Evolutionary conservation across 805 yeast genomes (phyloP), one percentile per base, ranked within the genome.

Genomic region (Candida adriatica): DNA sequence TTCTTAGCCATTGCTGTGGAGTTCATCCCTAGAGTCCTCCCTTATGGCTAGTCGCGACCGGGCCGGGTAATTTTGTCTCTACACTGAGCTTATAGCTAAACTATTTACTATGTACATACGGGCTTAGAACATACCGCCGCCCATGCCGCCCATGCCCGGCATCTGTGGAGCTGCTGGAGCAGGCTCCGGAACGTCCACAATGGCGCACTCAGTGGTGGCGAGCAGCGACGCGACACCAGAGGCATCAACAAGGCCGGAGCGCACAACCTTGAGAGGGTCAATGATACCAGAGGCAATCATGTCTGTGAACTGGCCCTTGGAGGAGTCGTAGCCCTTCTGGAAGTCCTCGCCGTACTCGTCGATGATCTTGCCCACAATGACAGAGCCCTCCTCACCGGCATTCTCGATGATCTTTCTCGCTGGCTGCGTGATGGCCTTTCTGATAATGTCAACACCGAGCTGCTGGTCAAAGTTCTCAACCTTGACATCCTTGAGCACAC

Each of bases 351-450:
- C 86, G 19, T 33, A 47, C 35, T 48, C 53, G 27, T 48, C 53
- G 23, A 47, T 45, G 35, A 90, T 72, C 74, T 90, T 90, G 42
- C 97, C 97, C 42, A 92, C 95, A 55, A 90, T 78, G 35, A 90
- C 97, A 23, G 96, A 75, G 49, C 96, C 97, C 71, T 90, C 97
- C 59, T 87, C 95, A 57, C 98, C 98, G 33, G 98, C 96, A 56
- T 90, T 90, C 64, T 90, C 96, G 48, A 92, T 87, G 57, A 90
- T 90, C 63, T 87, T 84, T 67, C 81, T 85, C 33, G 96, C 96
- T 48, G 98, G 98, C 67, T 83, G 85, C 50, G 94, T 76, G 62
- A 90, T 90, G 48, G 98, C 97, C 51, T 87, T 72, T 68, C 78
- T 82, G 68, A 90, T 88, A 65, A 86, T 86, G 51, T 88, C 87